Evolutionary conservation across 306 rosid genomes (phyloP).

Genomic region (Medicago truncatula): MtrunA17r5.0-ANR NC_053042.1:36183001-36183500

Average conservation of each 20-base stretch:
- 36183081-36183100: constrained; percentile 20
- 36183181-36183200: constrained; percentile 1
- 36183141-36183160: background rate
- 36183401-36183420: constrained; percentile 39
- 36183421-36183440: constrained; percentile 47
- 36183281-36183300: constrained; percentile 94
- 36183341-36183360: background rate
- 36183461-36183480: constrained; percentile 92
- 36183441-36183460: constrained; percentile 99
- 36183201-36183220: constrained; percentile 34
- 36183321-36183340: constrained; percentile 15
- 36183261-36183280: constrained; percentile 97
- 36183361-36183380: constrained; percentile 14
- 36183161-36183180: background rate
- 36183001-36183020: constrained; percentile 94
- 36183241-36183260: constrained; percentile 97
- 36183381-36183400: constrained; percentile 36
- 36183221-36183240: constrained; percentile 67
- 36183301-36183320: constrained; percentile 22
- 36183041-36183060: constrained; percentile 77
- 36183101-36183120: constrained; percentile 27
- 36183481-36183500: constrained; percentile 99
- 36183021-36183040: constrained; percentile 89
- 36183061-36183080: constrained; percentile 10
- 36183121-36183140: constrained; percentile 9